Base-by-base conservation (phyloP, 495 filamentous ascomycete genomes). In the Cercophora samala region DNA sequence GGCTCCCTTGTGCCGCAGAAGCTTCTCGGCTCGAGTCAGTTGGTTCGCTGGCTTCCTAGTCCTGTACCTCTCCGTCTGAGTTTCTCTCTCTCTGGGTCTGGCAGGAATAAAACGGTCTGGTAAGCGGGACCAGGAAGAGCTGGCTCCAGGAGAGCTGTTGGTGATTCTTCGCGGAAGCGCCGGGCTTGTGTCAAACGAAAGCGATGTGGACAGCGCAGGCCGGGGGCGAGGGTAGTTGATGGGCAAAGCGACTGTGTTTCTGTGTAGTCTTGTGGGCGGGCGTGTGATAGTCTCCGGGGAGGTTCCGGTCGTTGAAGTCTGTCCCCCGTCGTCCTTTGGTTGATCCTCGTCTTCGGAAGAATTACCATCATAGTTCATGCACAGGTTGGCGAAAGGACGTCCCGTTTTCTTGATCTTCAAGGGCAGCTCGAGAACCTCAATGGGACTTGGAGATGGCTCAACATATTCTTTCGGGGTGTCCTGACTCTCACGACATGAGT, bases 61-160 rank as follows among this genome's bases (percentile, higher is more conserved):
- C 66, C 82, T 88, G 72, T 88, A 93, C 25, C 80, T 83, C 25
- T 89, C 85, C 11, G 77, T 72, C 25, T 81, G 76, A 8, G 18
- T 46, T 18, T 80, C 69, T 53, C 70, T 61, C 4, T 63, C 65
- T 6, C 78, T 80, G 21, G 76, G 74, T 54, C 89, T 84, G 24
- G 73, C 73, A 26, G 90, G 84, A 24, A 93, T 87, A 73, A 92
- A 96, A 24, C 91, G 84, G 73, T 96, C 92, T 5, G 83, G 86
- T 37, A 77, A 77, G 5, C 72, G 69, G 5, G 70, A 26, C 2
- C 64, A 73, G 0, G 58, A 46, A 13, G 62, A 13, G 23, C 56
- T 19, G 51, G 61, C 21, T 18, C 11, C 37, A 11, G 60, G 61
- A 26, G 59, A 53, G 26, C 60, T 67, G n/a, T 74, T 64, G 71